Evolutionary conservation across 345 rosid species (phyloP).

Genomic region (Toxicodendron radicans): DNA sequence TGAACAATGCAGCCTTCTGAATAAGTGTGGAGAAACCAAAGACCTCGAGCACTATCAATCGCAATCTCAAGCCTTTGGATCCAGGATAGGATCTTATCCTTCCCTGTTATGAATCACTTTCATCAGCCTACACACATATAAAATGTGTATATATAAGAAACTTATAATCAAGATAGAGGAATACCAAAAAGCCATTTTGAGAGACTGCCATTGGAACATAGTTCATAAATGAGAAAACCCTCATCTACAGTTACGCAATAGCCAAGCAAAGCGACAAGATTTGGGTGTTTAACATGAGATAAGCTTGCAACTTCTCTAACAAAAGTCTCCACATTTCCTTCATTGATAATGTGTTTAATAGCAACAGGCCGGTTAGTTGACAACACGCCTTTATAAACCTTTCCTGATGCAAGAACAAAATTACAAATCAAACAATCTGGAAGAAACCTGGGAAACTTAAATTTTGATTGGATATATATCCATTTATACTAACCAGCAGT

Average conservation of each 20-base stretch:
- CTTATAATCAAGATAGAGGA: background rate
- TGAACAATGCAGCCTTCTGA: slow-evolving; percentile 56
- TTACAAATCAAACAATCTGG: background rate
- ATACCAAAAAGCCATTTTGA: slow-evolving; percentile 50
- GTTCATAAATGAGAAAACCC: slow-evolving; percentile 49
- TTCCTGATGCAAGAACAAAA: slow-evolving; percentile 34
- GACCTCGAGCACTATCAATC: slow-evolving; percentile 44
- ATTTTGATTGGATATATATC: too few species aligned
- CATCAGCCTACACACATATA: background rate
- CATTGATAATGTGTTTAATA: slow-evolving; percentile 46
- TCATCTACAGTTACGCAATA: slow-evolving; percentile 40
- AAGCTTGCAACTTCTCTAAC: slow-evolving; percentile 47
- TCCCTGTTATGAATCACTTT: slow-evolving; percentile 29
- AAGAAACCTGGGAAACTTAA: too few species aligned
- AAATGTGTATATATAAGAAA: background rate
- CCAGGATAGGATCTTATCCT: slow-evolving; percentile 45
- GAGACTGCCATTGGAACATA: slow-evolving; percentile 53
- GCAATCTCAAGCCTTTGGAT: slow-evolving; percentile 51
- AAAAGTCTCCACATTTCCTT: slow-evolving; percentile 44
- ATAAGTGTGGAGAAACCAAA: slow-evolving; percentile 47
- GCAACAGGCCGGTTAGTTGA: slow-evolving; percentile 39
- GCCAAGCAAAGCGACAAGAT: slow-evolving; percentile 46
- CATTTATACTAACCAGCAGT: slow-evolving; percentile 39
- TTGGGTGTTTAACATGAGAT: slow-evolving; percentile 39
- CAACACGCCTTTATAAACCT: slow-evolving; percentile 46